Conservation (phyloP, 1,284 basidiomycete genomes). For the Ceratobasidium theobromae region DNA sequence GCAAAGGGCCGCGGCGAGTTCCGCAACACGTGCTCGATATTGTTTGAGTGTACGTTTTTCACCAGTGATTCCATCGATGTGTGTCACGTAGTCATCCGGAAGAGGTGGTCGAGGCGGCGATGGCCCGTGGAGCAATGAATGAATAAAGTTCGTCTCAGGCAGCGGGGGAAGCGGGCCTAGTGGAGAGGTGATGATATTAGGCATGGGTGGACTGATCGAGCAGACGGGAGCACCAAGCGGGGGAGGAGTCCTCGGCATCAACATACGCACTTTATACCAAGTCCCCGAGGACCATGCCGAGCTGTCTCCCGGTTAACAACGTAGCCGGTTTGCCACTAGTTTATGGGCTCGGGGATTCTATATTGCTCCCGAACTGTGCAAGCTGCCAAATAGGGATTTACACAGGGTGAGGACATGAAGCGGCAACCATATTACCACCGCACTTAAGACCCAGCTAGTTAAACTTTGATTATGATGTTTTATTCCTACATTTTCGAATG, state of each 20-base stretch:
- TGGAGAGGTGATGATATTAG: slow-evolving; percentile 3
- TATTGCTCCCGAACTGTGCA: not conserved
- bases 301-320: not conserved
- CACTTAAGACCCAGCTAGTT: too few relatives aligned
- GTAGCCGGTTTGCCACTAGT: not conserved
- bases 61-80: slow-evolving; percentile 27
- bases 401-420: too few relatives aligned
- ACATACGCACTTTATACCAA: slow-evolving; percentile 14
- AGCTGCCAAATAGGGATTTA: not conserved
- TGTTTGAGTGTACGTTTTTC: slow-evolving; percentile 12
- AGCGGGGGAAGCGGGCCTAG: slow-evolving; percentile 17
- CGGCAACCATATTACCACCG: too few relatives aligned
- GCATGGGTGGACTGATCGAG: slow-evolving; percentile 5
- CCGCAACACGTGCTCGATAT: not conserved
- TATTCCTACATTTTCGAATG: too few relatives aligned
- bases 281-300: not conserved
- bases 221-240: slow-evolving; percentile 5
- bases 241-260: not conserved
- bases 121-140: not conserved
- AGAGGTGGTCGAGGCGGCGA: slow-evolving; percentile 21
- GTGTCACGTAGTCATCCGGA: slow-evolving; percentile 9
- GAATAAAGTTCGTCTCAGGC: slow-evolving; percentile 14
- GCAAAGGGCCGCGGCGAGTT: not conserved
- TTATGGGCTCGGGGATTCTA: not conserved
- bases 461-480: too few relatives aligned